Evolutionary conservation across 495 filamentous ascomycete genomes (phyloP).

Genomic region (Penicillium nucicola): DNA sequence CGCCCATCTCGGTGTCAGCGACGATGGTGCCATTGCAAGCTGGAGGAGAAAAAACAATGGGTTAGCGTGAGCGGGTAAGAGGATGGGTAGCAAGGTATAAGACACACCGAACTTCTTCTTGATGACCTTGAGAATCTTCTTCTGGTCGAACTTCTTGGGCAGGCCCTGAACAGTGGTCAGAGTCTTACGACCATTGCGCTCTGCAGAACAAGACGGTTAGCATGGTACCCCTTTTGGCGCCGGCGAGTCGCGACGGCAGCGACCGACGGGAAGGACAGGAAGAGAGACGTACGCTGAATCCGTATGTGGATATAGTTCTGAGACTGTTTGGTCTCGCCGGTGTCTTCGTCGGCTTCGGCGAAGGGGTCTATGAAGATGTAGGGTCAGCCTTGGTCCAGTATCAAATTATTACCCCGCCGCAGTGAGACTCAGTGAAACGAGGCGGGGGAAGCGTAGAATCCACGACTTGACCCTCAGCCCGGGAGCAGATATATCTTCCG

Average conservation of each 20-base stretch:
- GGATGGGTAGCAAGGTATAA: slow-evolving; percentile 5
- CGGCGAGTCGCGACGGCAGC: slow-evolving; percentile 4
- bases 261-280: slow-evolving; percentile 10
- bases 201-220: slow-evolving; percentile 45
- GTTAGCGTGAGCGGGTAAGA: slow-evolving; percentile 14
- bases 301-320: slow-evolving; percentile 99
- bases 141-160: slow-evolving; percentile 96
- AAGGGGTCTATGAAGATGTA: slow-evolving; percentile 78
- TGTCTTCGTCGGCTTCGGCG: slow-evolving; percentile 99
- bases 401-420: slow-evolving; percentile 38
- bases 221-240: slow-evolving; percentile 10
- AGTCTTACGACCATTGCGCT: slow-evolving; percentile 99
- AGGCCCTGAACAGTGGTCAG: slow-evolving; percentile 99
- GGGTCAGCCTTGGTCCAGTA: slow-evolving; percentile 36
- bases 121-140: slow-evolving; percentile 99
- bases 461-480: not conserved
- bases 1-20: slow-evolving; percentile 93
- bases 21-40: slow-evolving; percentile 99
- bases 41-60: too few species aligned
- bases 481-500: not conserved
- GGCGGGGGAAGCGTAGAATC: not conserved
- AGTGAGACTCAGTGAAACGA: slow-evolving; percentile 5
- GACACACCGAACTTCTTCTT: slow-evolving; percentile 98
- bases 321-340: slow-evolving; percentile 85
- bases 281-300: slow-evolving; percentile 83